These are phyloP conservation scores for Neltuma alba DNA, from an alignment of 306 rosid species.

Conservation along the genomic window DNA sequence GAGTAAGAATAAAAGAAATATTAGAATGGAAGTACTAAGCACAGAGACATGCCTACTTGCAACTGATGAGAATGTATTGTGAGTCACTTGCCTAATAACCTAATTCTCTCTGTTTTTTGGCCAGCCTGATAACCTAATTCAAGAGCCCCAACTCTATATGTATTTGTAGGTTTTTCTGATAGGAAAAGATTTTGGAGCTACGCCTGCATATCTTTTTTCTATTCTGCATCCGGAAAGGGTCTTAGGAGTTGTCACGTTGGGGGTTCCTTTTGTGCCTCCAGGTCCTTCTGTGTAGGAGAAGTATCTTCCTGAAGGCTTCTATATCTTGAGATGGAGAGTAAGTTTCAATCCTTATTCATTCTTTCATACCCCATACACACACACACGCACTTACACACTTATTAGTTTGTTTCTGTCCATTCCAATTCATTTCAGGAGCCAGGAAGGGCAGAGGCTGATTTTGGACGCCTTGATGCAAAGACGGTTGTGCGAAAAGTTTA, in stretches of 20 bases:
- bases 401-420: conserved; percentile 20
- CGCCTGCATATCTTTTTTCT: conserved; percentile 57
- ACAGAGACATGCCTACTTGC: too few species aligned
- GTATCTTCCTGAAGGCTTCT: conserved; percentile 73
- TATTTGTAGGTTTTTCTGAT: conserved; percentile 56
- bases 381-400: not conserved
- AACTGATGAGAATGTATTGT: not conserved
- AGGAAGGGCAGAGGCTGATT: conserved; percentile 88
- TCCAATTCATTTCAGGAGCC: conserved; percentile 60
- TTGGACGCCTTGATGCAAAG: conserved; percentile 68
- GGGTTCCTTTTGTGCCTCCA: conserved; percentile 64
- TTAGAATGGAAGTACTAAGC: not conserved
- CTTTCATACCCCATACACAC: not conserved
- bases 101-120: too few species aligned
- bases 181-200: conserved; percentile 78
- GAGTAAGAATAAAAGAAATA: too few species aligned
- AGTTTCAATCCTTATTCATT: not conserved
- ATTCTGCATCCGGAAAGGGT: conserved; percentile 71
- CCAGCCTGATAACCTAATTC: too few species aligned
- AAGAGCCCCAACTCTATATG: not conserved
- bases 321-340: conserved; percentile 77
- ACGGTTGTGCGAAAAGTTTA: conserved; percentile 70
- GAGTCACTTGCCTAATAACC: not conserved
- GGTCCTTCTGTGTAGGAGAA: conserved; percentile 28
- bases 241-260: conserved; percentile 71